A percentile compares a stretch with the other conserved stretches of the same genome.
Evolutionary conservation across 2,329 filamentous ascomycete species (phyloP).

Genomic region (Trichoderma harzianum): DNA sequence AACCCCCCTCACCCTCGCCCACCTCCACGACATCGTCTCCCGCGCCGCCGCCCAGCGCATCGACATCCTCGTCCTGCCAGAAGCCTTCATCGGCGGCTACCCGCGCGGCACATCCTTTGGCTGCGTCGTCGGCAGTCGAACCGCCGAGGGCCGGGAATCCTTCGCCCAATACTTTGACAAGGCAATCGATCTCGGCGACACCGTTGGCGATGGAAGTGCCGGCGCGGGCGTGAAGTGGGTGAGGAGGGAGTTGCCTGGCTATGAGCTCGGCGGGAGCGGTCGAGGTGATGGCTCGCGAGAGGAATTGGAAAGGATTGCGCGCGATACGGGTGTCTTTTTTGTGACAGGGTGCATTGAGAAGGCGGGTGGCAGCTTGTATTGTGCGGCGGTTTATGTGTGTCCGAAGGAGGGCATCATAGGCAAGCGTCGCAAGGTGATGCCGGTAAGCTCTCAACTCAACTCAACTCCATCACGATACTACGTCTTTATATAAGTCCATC

Average conservation of each 20-base stretch:
- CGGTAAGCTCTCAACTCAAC: constrained; percentile 48
- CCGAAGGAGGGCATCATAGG: constrained; percentile 69
- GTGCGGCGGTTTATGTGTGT: constrained; percentile 77
- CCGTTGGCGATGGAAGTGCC: constrained; percentile 49
- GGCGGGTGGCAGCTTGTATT: constrained; percentile 80
- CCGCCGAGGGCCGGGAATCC: constrained; percentile 70
- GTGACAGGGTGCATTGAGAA: constrained; percentile 78
- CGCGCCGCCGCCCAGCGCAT: constrained; percentile 55
- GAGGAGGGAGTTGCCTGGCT: constrained; percentile 48
- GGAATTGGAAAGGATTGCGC: constrained; percentile 70
- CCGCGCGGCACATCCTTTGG: constrained; percentile 80
- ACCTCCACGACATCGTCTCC: constrained; percentile 61
- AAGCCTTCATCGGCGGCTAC: constrained; percentile 90
- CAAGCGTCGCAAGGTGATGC: constrained; percentile 90
- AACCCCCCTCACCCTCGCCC: constrained; percentile 58
- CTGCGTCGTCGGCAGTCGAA: constrained; percentile 66
- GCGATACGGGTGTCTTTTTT: constrained; percentile 76
- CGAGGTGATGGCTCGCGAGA: constrained; percentile 67
- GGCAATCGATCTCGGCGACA: constrained; percentile 83
- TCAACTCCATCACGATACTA: not conserved
- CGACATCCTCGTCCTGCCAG: constrained; percentile 81
- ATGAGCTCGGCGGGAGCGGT: constrained; percentile 20
- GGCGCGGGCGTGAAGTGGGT: constrained; percentile 74
- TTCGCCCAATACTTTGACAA: constrained; percentile 75
- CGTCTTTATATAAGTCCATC: not conserved